Evolutionary conservation across 768 basidiomycete species (phyloP).

Genomic region (Termitomyces sp.): DNA sequence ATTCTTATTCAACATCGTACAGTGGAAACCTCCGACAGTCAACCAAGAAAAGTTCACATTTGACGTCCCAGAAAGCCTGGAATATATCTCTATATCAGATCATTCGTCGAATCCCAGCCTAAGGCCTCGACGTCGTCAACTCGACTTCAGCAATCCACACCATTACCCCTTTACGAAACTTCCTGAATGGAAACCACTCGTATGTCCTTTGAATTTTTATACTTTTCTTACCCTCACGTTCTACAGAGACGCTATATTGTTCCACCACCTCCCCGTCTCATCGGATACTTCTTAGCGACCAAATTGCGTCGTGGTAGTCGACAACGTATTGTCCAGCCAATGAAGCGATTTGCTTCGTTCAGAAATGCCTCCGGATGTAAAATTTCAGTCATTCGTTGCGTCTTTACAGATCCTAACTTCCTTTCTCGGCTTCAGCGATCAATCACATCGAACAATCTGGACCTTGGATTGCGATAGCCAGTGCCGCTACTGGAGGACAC

Average conservation of each 20-base stretch:
- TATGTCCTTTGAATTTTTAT: not conserved
- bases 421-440: constrained; percentile 35
- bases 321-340: constrained; percentile 2
- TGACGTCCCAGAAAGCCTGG: constrained; percentile 2
- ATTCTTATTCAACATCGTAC: not conserved
- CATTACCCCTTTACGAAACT: not conserved
- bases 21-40: constrained; percentile 17
- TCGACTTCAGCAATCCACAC: constrained; percentile 9
- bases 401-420: not conserved
- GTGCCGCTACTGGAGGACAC: constrained; percentile 43
- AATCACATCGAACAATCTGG: constrained; percentile 47
- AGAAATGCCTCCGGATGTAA: constrained; percentile 43
- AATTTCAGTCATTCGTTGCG: not conserved
- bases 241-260: not conserved
- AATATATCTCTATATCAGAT: constrained; percentile 8
- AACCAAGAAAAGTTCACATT: constrained; percentile 12
- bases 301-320: constrained; percentile 5
- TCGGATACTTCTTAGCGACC: not conserved
- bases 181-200: constrained; percentile 13
- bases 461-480: constrained; percentile 38
- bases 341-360: constrained; percentile 26
- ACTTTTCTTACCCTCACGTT: not conserved
- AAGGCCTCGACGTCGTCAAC: not conserved
- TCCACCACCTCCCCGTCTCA: not conserved
- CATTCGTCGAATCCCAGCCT: constrained; percentile 3